phyloP scores from a whole-genome alignment of 257 asterid species.

The Rhazya stricta region DNA sequence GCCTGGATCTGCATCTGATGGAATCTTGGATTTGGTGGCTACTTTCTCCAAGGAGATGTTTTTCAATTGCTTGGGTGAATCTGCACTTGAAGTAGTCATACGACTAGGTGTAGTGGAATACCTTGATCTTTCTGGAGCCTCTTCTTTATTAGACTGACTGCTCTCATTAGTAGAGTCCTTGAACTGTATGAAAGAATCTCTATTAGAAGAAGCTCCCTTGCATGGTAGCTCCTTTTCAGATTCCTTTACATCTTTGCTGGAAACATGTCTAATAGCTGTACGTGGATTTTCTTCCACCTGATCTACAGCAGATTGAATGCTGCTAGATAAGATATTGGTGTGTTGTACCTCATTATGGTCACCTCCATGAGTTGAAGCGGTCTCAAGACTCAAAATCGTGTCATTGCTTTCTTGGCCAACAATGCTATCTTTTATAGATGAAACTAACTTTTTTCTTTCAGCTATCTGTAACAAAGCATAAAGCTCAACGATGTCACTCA shows the following conservation, averaged over 20 bases:
- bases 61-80: slow-evolving; percentile 16
- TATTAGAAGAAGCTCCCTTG: slow-evolving; percentile 22
- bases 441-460: slow-evolving; percentile 72
- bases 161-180: slow-evolving; percentile 23
- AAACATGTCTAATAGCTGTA: slow-evolving; percentile 23
- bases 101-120: slow-evolving; percentile 25
- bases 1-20: slow-evolving; percentile 24
- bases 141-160: slow-evolving; percentile 29
- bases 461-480: slow-evolving; percentile 52
- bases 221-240: slow-evolving; percentile 30
- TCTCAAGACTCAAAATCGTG: slow-evolving; percentile 24
- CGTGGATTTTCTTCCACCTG: slow-evolving; percentile 22
- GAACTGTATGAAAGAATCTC: slow-evolving; percentile 20
- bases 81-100: slow-evolving; percentile 25
- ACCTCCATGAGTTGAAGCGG: slow-evolving; percentile 33
- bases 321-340: slow-evolving; percentile 13
- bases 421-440: slow-evolving; percentile 62
- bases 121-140: slow-evolving; percentile 13
- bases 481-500: slow-evolving; percentile 1
- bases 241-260: slow-evolving; percentile 31
- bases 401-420: slow-evolving; percentile 29
- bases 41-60: slow-evolving; percentile 15
- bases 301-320: slow-evolving; percentile 11
- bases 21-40: slow-evolving; percentile 20
- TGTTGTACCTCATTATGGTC: slow-evolving; percentile 18